Evolutionary conservation across 345 rosid genomes (phyloP).

Genomic region (Camelina hispida): DNA sequence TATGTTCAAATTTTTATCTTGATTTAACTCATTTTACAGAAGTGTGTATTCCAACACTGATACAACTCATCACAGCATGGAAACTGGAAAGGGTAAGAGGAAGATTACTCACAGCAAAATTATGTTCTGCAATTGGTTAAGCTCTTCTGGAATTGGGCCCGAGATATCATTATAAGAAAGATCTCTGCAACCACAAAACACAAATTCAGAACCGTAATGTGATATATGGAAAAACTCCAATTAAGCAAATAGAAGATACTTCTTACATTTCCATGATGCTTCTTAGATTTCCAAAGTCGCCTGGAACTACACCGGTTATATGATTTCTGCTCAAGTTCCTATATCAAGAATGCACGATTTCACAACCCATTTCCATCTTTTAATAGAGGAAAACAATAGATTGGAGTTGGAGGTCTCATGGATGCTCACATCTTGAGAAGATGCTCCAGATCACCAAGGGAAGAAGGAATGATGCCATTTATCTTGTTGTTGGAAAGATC

Average conservation of each 20-base stretch:
- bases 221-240: not conserved
- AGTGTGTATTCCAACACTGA: too few relatives aligned
- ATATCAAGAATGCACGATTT: conserved; percentile 11
- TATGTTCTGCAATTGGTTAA: conserved; percentile 75
- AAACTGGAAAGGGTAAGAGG: not conserved
- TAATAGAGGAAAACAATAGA: not conserved
- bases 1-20: not conserved
- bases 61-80: conserved; percentile 1
- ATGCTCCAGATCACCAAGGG: conserved; percentile 96
- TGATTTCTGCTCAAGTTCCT: conserved; percentile 90
- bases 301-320: conserved; percentile 73
- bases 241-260: conserved; percentile 16
- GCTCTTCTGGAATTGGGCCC: conserved; percentile 82
- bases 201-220: conserved; percentile 32
- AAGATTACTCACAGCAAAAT: conserved; percentile 61
- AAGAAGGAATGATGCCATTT: conserved; percentile 79
- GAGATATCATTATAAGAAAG: conserved; percentile 85
- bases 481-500: conserved; percentile 88
- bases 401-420: conserved; percentile 4
- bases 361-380: conserved; percentile 5
- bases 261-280: conserved; percentile 90
- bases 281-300: conserved; percentile 87
- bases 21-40: not conserved
- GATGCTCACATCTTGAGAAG: conserved; percentile 82
- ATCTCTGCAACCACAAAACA: conserved; percentile 59